Conservation (phyloP, 148 eudicot genomes). For the Chenopodium album region DNA sequence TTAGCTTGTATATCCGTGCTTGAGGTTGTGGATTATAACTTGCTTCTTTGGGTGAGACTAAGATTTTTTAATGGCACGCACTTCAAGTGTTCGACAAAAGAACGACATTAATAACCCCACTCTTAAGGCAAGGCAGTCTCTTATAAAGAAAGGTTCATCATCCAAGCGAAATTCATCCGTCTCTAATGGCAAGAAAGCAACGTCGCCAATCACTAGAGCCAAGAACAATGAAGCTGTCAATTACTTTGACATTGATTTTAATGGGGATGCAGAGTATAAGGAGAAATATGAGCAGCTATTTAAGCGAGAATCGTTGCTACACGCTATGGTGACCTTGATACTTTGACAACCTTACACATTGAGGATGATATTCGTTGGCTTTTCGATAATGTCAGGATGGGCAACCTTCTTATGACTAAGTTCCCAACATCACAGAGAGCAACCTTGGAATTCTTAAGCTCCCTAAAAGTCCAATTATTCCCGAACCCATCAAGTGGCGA, state of each 20-base stretch:
- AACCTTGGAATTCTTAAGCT: background rate
- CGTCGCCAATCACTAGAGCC: too few species aligned
- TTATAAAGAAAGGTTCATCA: too few species aligned
- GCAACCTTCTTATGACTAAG: background rate
- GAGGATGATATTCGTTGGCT: slow-evolving; percentile 3
- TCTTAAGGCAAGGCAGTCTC: background rate
- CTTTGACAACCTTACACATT: background rate
- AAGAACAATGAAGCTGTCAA: too few species aligned
- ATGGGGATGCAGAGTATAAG: background rate
- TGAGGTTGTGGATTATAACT: too few species aligned
- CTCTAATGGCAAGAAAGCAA: too few species aligned
- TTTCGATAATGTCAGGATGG: background rate
- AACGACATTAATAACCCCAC: background rate
- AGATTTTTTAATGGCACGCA: background rate
- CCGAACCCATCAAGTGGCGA: background rate
- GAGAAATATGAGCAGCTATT: background rate
- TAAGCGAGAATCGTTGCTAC: too few species aligned
- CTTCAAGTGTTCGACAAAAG: background rate
- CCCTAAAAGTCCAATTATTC: background rate
- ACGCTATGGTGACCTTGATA: too few species aligned
- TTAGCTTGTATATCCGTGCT: too few species aligned
- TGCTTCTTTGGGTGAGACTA: too few species aligned
- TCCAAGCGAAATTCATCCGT: too few species aligned
- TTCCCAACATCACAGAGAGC: background rate
- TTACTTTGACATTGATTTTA: too few species aligned